Base-by-base conservation (phyloP, 2,329 filamentous ascomycete species). In the Ceratocystis cacaofunesta region DNA sequence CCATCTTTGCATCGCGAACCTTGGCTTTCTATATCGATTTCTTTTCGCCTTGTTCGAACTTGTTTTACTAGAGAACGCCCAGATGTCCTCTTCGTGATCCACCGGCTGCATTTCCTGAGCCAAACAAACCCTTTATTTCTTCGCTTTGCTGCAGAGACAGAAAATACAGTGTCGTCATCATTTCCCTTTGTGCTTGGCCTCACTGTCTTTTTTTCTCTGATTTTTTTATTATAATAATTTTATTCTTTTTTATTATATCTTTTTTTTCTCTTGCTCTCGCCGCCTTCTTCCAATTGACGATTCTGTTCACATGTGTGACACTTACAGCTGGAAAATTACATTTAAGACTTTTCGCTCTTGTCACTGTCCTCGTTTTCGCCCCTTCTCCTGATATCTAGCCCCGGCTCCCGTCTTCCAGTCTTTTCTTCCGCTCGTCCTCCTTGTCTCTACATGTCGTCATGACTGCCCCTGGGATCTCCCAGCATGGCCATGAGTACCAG, bases 401-500 rank as follows among this genome's bases (percentile, higher is more conserved):
- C 10, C 36, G n/a, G 32, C 32, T 57, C 30, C 19, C 48, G 22
- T 64, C 43, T 41, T 25, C 36, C n/a, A 15, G 48, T 41, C 12
- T 25, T 15, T 19, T 65, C 15, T 41, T 41, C 15, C 8, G 22
- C 55, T 25, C 17, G 55, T 25, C 17, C 17, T 15, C 55, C 2
- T 41, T 41, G 55, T 8, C 64, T 30, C 48, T 66, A 57, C 32
- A 46, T 63, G 57, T 57, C 57, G 62, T 48, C 62, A 67, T 67
- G 65, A 44, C 57, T 46, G 46, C 55, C 46, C 61, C 65, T 62
- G 62, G 62, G 57, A 30, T 48, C 30, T 62, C 65, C 43, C 63
- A 64, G 58, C 19, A 60, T 12, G 50, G 44, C 46, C 65, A 67
- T 55, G 62, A 64, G 57, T 64, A 67, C 76, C 83, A 89, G 77